Conservation (phyloP, 345 rosid species). For the Cardamine resedifolia region DNA sequence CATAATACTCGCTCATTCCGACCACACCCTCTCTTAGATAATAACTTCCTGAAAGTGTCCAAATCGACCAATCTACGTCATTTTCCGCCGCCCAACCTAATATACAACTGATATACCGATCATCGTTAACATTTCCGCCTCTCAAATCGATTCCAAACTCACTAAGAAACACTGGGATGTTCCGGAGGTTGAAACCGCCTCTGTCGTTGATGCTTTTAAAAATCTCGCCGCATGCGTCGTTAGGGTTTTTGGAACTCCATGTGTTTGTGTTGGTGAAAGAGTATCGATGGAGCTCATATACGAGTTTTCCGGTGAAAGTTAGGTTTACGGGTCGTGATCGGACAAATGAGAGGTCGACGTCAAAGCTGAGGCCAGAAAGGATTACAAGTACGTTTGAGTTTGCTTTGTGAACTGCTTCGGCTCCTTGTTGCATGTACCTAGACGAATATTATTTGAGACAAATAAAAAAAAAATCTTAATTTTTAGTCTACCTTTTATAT, state of each 20-base stretch:
- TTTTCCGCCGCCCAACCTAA: constrained; percentile 65
- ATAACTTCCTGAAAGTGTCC: constrained; percentile 78
- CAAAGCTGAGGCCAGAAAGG: constrained; percentile 71
- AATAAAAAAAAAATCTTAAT: neutral
- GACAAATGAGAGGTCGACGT: constrained; percentile 64
- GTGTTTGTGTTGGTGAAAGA: constrained; percentile 59
- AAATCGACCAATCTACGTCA: constrained; percentile 78
- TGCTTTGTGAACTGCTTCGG: constrained; percentile 79
- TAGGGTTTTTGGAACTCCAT: constrained; percentile 67
- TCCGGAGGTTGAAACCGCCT: constrained; percentile 53
- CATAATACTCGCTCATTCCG: constrained; percentile 65
- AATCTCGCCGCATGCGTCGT: constrained; percentile 69
- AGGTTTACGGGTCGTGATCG: constrained; percentile 46
- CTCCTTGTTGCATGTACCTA: constrained; percentile 81
- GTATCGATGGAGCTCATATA: constrained; percentile 77
- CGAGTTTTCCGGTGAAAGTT: constrained; percentile 59
- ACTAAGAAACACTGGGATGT: constrained; percentile 61
- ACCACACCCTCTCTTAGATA: constrained; percentile 63
- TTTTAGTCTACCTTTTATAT: no score
- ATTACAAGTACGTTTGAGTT: constrained; percentile 76
- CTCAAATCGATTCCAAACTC: constrained; percentile 74
- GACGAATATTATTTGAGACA: neutral
- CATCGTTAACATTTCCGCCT: constrained; percentile 60
- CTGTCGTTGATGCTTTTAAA: constrained; percentile 42
- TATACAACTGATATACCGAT: constrained; percentile 67